Percentiles rank a stretch among this genome's conserved stretches.
phyloP scores from a whole-genome alignment of 1,139 yeast species.

The Neolecta irregularis region DNA sequence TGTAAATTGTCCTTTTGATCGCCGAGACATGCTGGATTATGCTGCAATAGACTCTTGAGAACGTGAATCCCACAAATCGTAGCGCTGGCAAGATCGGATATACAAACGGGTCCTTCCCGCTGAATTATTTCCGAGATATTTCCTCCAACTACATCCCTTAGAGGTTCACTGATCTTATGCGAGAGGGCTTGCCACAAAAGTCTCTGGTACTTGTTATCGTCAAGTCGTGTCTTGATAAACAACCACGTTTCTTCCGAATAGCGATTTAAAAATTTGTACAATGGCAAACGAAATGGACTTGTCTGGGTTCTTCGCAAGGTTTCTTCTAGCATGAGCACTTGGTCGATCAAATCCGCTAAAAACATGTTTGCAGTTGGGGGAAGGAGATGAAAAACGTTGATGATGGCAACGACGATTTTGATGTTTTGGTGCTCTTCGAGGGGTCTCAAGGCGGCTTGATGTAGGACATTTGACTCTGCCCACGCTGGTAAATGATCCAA shows the following conservation, averaged over 20 bases:
- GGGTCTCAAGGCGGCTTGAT: slow-evolving; percentile 56
- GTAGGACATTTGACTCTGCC: slow-evolving; percentile 74
- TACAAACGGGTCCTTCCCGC: too few species aligned
- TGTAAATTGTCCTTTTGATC: slow-evolving; percentile 36
- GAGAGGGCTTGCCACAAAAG: slow-evolving; percentile 25
- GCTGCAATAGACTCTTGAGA: too few species aligned
- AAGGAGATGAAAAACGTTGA: slow-evolving; percentile 77
- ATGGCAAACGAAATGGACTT: slow-evolving; percentile 86
- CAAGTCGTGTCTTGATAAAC: slow-evolving; percentile 53
- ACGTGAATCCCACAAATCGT: too few species aligned
- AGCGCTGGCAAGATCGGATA: too few species aligned
- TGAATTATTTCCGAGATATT: slow-evolving; percentile 1
- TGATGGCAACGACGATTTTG: slow-evolving; percentile 74
- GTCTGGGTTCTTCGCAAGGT: slow-evolving; percentile 69
- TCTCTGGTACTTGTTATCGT: slow-evolving; percentile 55
- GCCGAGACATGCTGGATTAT: slow-evolving; percentile 49
- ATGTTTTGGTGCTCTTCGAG: slow-evolving; percentile 67
- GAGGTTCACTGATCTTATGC: slow-evolving; percentile 10
- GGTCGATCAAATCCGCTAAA: slow-evolving; percentile 69
- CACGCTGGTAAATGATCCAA: slow-evolving; percentile 90
- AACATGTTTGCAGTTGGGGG: slow-evolving; percentile 89
- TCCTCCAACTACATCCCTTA: slow-evolving; percentile 6
- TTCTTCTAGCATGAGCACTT: slow-evolving; percentile 64
- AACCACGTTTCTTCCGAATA: slow-evolving; percentile 63
- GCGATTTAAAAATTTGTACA: slow-evolving; percentile 72